These are phyloP conservation scores for Eimeria maxima DNA, from an alignment of 169 alveolate genomes.

Conservation along the genomic window DNA sequence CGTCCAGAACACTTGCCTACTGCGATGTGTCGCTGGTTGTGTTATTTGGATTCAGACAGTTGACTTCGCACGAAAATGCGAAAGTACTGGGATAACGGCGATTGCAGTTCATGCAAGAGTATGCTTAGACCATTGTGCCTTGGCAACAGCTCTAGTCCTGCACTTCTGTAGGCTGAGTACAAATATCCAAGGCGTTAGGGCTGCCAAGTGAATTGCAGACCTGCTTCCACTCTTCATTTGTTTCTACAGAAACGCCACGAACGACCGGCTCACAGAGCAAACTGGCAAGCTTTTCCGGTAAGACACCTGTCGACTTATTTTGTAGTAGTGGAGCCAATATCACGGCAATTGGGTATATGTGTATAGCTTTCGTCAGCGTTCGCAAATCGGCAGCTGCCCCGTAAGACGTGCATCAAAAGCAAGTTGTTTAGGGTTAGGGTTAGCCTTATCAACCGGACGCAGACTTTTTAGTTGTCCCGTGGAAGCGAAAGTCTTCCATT, in stretches of 20 bases:
- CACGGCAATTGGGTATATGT: background rate
- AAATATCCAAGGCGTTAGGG: background rate
- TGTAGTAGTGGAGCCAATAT: background rate
- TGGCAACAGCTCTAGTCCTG: background rate
- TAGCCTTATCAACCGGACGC: background rate
- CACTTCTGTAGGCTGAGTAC: background rate
- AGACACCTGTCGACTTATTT: background rate
- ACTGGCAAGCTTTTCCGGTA: conserved; percentile 81
- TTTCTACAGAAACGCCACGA: conserved; percentile 80
- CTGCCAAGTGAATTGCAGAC: background rate
- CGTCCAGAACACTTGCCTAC: background rate
- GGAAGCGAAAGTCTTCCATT: background rate
- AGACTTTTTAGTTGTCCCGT: background rate
- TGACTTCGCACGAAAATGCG: conserved; percentile 82
- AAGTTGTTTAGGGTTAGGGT: background rate
- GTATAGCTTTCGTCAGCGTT: background rate
- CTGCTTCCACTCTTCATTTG: conserved; percentile 28
- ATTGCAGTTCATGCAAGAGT: conserved; percentile 82
- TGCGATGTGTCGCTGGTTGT: background rate
- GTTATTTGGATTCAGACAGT: conserved; percentile 60
- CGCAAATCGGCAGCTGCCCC: background rate
- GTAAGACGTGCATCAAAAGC: background rate
- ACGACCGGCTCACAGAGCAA: conserved; percentile 80
- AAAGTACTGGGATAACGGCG: conserved; percentile 79
- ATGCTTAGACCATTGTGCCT: conserved; percentile 2